Conservation (phyloP, 2,329 filamentous ascomycete species). For the Calcarisporium arbuscula region DNA sequence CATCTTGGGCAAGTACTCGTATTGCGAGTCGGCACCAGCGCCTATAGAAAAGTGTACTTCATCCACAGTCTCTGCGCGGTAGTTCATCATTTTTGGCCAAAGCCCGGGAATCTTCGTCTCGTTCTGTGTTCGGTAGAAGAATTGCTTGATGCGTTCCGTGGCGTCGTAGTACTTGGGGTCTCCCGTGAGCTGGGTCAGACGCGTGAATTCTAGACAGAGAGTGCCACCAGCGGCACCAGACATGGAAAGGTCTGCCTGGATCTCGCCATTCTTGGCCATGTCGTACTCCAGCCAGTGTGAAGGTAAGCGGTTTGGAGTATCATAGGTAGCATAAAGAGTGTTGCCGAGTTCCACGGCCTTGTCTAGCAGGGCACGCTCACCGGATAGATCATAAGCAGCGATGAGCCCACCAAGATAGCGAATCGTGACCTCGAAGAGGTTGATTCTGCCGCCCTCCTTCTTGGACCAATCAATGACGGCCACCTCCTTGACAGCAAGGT, state of each 20-base stretch:
- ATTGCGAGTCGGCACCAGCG: slow-evolving; percentile 42
- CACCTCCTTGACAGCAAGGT: slow-evolving; percentile 39
- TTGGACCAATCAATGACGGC: slow-evolving; percentile 49
- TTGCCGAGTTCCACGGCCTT: slow-evolving; percentile 49
- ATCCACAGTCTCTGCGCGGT: slow-evolving; percentile 41
- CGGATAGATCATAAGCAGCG: slow-evolving; percentile 45
- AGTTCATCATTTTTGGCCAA: slow-evolving; percentile 64
- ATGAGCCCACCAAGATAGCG: slow-evolving; percentile 47
- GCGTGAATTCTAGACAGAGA: slow-evolving; percentile 67
- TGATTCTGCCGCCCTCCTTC: slow-evolving; percentile 39
- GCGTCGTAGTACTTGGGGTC: slow-evolving; percentile 71
- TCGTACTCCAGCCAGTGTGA: slow-evolving; percentile 39
- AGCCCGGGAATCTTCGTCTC: slow-evolving; percentile 63
- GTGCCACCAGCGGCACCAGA: slow-evolving; percentile 51
- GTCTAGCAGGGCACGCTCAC: slow-evolving; percentile 36
- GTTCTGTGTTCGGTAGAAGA: slow-evolving; percentile 59
- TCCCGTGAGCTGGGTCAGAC: slow-evolving; percentile 66
- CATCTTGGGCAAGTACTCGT: slow-evolving; percentile 58
- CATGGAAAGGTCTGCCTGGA: slow-evolving; percentile 29
- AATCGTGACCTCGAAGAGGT: slow-evolving; percentile 58
- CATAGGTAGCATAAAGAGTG: slow-evolving; percentile 47
- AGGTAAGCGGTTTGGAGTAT: slow-evolving; percentile 48
- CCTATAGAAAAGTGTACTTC: slow-evolving; percentile 37
- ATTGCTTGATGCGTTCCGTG: slow-evolving; percentile 65
- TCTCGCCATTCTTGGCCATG: slow-evolving; percentile 30